These are phyloP conservation scores for Aspergillus taichungensis DNA, from an alignment of 495 filamentous ascomycete genomes.

Conservation along the genomic window DNA sequence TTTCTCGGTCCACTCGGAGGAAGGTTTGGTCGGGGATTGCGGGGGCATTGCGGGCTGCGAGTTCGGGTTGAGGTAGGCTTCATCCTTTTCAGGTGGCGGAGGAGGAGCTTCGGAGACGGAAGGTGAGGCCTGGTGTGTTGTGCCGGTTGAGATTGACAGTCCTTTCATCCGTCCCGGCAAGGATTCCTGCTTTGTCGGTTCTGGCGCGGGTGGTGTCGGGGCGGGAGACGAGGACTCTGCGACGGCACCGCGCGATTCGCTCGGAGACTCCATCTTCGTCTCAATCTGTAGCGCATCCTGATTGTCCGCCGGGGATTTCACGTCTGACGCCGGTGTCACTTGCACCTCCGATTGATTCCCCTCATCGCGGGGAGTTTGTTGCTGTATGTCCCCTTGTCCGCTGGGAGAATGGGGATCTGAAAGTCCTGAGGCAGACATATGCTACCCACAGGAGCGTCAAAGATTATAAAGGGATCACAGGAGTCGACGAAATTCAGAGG, in stretches of 20 bases:
- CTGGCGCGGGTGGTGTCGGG: constrained; percentile 3
- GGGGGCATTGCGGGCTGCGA: constrained; percentile 50
- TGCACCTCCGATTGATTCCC: constrained; percentile 10
- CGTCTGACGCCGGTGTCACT: constrained; percentile 7
- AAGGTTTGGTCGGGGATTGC: constrained; percentile 38
- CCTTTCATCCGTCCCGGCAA: constrained; percentile 25
- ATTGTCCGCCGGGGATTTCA: constrained; percentile 6
- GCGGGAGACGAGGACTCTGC: constrained; percentile 1
- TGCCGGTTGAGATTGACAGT: constrained; percentile 26
- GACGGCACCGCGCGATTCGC: background rate
- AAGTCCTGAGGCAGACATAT: constrained; percentile 31
- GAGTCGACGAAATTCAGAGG: constrained; percentile 11
- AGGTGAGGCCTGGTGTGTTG: constrained; percentile 9
- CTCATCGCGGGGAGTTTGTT: constrained; percentile 12
- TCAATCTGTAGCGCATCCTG: constrained; percentile 5
- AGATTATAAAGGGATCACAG: constrained; percentile 54
- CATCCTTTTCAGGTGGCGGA: constrained; percentile 39
- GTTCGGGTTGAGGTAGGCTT: constrained; percentile 55
- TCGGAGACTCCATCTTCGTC: constrained; percentile 9
- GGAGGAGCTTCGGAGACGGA: constrained; percentile 19
- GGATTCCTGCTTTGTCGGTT: constrained; percentile 15
- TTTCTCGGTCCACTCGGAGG: constrained; percentile 35
- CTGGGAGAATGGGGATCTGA: constrained; percentile 16
- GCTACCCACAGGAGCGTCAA: constrained; percentile 41
- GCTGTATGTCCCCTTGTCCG: constrained; percentile 18